A percentile compares a stretch with the other conserved stretches of the same genome.
phyloP scores from a whole-genome alignment of 2,329 filamentous ascomycete species.

The Bisporella sp. region DNA sequence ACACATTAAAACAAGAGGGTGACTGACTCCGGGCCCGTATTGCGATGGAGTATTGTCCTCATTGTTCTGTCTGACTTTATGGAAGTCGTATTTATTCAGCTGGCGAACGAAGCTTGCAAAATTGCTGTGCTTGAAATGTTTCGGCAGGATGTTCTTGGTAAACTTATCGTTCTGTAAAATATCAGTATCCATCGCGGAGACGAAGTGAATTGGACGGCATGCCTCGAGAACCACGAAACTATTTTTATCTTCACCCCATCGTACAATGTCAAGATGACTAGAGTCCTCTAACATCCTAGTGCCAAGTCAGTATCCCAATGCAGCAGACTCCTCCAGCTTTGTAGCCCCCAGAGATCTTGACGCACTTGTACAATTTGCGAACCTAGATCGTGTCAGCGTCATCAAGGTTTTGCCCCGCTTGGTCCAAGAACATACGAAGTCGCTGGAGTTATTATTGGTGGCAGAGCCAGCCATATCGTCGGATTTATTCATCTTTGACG shows the following conservation, averaged over 20 bases:
- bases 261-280: slow-evolving; percentile 82
- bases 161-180: slow-evolving; percentile 83
- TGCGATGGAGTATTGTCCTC: slow-evolving; percentile 77
- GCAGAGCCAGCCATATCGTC: slow-evolving; percentile 23
- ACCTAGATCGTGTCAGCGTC: slow-evolving; percentile 49
- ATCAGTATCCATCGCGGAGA: slow-evolving; percentile 11
- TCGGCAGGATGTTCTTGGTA: slow-evolving; percentile 91
- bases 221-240: slow-evolving; percentile 98
- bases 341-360: slow-evolving; percentile 12
- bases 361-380: slow-evolving; percentile 96
- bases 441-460: slow-evolving; percentile 74
- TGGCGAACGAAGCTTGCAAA: slow-evolving; percentile 96
- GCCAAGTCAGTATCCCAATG: neutral
- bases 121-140: slow-evolving; percentile 99
- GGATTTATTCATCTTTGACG: slow-evolving; percentile 25
- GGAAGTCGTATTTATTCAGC: slow-evolving; percentile 96
- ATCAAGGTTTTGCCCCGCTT: neutral
- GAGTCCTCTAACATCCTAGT: slow-evolving; percentile 92
- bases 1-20: neutral
- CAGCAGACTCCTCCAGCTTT: slow-evolving; percentile 12
- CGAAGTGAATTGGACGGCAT: slow-evolving; percentile 24
- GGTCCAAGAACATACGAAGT: slow-evolving; percentile 57
- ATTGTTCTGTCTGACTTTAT: slow-evolving; percentile 90
- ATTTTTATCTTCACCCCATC: slow-evolving; percentile 92
- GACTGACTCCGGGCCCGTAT: slow-evolving; percentile 69